Evolutionary conservation across 1,284 basidiomycete species (phyloP), one percentile per base, ranked within the genome.

Genomic region (Naganishia liquefaciens): DNA sequence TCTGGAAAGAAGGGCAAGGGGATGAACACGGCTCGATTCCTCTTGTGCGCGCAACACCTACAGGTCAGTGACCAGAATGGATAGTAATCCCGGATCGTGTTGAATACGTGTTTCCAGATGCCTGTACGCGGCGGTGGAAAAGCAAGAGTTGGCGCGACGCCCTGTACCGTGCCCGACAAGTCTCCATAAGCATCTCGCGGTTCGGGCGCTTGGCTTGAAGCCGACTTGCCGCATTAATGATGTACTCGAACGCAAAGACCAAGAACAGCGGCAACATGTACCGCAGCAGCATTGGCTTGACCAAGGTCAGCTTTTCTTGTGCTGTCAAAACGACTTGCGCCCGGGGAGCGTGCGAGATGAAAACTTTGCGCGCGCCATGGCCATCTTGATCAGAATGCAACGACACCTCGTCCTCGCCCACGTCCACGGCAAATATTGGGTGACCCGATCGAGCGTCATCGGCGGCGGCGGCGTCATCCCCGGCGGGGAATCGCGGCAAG

Each of bases 81-180:
- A 77, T 98, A 98, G 76, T 95, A 99, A 75, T 99, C 95, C 39
- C 91, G 83, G 37, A 95, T 84, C 1, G 86, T 88, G 71, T 90
- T 86, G 69, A 98, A 91, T 65, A 97, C 86, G 83, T 58, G 91
- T 77, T 51, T 93, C 72, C 72, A 88, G 81, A 74, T 87, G 80
- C 44, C 77, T 0, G n/a, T 80, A 73, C 43, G 84, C 0, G 95
- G 95, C 13, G 96, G 83, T 0, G 91, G 88, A 74, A 96, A 99
- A 17, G 98, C 78, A 13, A 99, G 82, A 0, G 93, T 97, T 0
- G 95, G 94, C 13, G 92, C 86, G 13, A 96, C 86, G 25, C 93
- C 93, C 86, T 91, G 66, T 10, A n/a, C 44, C 11, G 66, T n/a
- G n/a, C n/a, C n/a, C n/a, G n/a, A n/a, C n/a, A n/a, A n/a, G n/a